Base-by-base conservation (phyloP, 2,329 filamentous ascomycete species). In the Aspergillus vadensis region DNA sequence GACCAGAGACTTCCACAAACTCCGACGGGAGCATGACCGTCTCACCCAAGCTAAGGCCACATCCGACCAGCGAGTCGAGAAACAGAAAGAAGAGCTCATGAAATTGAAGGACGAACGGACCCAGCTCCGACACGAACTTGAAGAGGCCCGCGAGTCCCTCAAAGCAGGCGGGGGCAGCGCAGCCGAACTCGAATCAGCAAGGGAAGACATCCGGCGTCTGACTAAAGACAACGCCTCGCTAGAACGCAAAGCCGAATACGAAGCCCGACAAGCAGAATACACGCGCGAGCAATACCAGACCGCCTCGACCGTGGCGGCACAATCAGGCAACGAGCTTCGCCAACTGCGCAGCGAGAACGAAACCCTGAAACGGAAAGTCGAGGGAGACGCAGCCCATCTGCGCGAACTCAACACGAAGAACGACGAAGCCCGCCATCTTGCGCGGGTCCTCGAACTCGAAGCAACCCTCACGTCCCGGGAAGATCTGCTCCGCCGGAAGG, bases 271-370 rank as follows among this genome's bases (percentile, higher is more conserved):
- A 61, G 73, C 77, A 7, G 79, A 81, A 50, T 81, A 81, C 61
- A 79, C 75, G 5, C 75, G 79, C 41, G 71, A 76, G 59, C 79
- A 81, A 65, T 82, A 81, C 56, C 80, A 81, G 62, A 78, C 74
- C 30, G 79, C 79, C 10, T 81, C 79, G 6, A 79, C 69, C 5
- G 72, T 72, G 8, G 80, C 79, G 1, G 77, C 77, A 19, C 77
- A 80, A 49, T 72, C 77, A 7, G 74, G 70, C 6, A 74, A 69
- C 47, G 76, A 81, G 62, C 63, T 69, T 36, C 73, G 72, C 9
- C 73, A 74, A 25, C 68, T 80, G 21, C 70, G 75, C 61, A 69
- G 72, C 15, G 70, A 80, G 53, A 74, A 77, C 39, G 72, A 75
- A 43, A 58, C 64, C 2, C 64, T 81, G 47, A 74, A 72, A 49